phyloP scores from a whole-genome alignment of 441 rosid species.

The Mallotus japonicus region DNA sequence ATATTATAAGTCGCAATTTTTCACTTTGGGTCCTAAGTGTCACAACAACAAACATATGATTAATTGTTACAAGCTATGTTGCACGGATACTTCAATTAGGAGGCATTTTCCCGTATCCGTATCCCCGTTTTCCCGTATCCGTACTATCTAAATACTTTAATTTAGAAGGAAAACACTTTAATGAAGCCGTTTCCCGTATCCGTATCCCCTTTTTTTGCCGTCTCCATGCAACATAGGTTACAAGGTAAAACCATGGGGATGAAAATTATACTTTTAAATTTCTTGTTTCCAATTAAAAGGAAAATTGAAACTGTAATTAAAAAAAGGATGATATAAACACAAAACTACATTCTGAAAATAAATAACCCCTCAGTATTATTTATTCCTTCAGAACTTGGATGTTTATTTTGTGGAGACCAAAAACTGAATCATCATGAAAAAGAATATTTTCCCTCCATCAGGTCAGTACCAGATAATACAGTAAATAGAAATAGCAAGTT shows the following conservation, averaged over 20 bases:
- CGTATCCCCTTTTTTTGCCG: no score
- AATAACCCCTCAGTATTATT: neutral
- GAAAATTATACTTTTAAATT: neutral
- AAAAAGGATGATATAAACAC: neutral
- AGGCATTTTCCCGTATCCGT: no score
- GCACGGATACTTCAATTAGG: no score
- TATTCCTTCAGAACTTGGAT: neutral
- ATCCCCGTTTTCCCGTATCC: no score
- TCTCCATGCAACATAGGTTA: no score
- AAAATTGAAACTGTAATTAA: neutral
- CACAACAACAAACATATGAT: no score
- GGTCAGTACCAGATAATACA: neutral
- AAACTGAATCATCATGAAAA: neutral
- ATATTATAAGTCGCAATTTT: neutral
- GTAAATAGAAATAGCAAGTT: neutral
- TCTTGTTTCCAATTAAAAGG: neutral
- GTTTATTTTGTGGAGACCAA: neutral
- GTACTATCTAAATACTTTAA: no score
- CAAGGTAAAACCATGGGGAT: no score
- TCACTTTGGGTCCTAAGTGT: neutral
- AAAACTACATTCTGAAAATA: neutral
- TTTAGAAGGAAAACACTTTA: no score
- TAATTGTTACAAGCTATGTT: no score
- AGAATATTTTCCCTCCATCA: no score
- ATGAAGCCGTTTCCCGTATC: no score